Percentiles rank a stretch among this genome's conserved stretches.
phyloP scores from a whole-genome alignment of 1,139 yeast species.

The Pichia sp. region DNA sequence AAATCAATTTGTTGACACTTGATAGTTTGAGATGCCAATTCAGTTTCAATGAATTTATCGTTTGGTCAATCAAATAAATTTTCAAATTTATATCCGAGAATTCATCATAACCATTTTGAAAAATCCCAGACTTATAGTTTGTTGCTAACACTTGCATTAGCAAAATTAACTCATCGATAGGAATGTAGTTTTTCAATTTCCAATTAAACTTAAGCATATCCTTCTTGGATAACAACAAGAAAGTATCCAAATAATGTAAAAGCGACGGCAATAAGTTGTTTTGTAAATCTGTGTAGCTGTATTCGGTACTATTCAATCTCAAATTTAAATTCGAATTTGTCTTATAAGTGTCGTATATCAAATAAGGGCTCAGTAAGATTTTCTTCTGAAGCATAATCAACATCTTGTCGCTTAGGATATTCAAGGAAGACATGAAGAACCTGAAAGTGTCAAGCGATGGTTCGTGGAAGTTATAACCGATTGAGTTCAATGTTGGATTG shows the following conservation, averaged over 20 bases:
- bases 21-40: slow-evolving; percentile 26
- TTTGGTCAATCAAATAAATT: slow-evolving; percentile 22
- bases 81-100: slow-evolving; percentile 24
- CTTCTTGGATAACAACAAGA: slow-evolving; percentile 40
- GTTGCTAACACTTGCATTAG: slow-evolving; percentile 50
- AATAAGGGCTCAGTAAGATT: slow-evolving; percentile 33
- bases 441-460: slow-evolving; percentile 33
- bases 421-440: slow-evolving; percentile 47
- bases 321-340: slow-evolving; percentile 39
- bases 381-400: slow-evolving; percentile 52
- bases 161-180: slow-evolving; percentile 55
- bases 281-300: slow-evolving; percentile 46
- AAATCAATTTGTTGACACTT: slow-evolving; percentile 24
- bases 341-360: slow-evolving; percentile 29
- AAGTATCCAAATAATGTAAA: slow-evolving; percentile 54
- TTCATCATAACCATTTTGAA: slow-evolving; percentile 9
- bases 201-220: slow-evolving; percentile 43
- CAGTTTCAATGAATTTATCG: slow-evolving; percentile 19
- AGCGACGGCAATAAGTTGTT: slow-evolving; percentile 54
- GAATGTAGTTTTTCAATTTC: slow-evolving; percentile 57
- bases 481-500: not conserved
- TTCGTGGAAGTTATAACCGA: not conserved
- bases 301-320: slow-evolving; percentile 31
- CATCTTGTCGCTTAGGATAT: slow-evolving; percentile 53
- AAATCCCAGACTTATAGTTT: slow-evolving; percentile 42